phyloP scores from a whole-genome alignment of 2,329 filamentous ascomycete genomes.

The Verticillium nonalfalfae region DNA sequence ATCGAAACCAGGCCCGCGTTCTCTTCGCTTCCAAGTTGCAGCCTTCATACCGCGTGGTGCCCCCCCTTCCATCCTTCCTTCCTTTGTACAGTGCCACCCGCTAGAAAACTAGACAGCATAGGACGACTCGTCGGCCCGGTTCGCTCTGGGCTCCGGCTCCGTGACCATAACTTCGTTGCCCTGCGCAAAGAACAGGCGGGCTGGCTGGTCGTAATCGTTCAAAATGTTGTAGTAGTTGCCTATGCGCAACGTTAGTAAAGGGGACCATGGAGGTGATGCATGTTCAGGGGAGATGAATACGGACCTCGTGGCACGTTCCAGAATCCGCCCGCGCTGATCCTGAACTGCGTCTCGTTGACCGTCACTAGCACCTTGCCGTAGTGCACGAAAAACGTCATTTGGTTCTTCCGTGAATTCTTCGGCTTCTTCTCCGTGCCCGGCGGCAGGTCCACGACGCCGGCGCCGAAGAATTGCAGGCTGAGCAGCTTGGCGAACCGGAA shows the following conservation, averaged over 20 bases:
- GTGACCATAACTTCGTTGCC: conserved; percentile 53
- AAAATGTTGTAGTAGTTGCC: conserved; percentile 91
- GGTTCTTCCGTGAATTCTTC: conserved; percentile 93
- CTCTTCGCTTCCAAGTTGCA: background rate
- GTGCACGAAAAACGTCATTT: conserved; percentile 93
- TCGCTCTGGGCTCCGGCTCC: background rate
- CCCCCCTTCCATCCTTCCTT: background rate
- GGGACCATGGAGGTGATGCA: conserved; percentile 27
- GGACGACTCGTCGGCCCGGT: background rate
- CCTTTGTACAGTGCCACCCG: background rate
- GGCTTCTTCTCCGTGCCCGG: conserved; percentile 76
- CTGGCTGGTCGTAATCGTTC: conserved; percentile 67
- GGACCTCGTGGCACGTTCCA: conserved; percentile 93
- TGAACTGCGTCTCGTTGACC: conserved; percentile 69
- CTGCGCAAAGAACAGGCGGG: conserved; percentile 88
- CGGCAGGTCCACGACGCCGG: conserved; percentile 83
- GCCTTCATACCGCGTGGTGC: too few species aligned
- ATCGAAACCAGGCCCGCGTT: background rate
- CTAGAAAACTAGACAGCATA: background rate
- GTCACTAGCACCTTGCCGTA: conserved; percentile 76
- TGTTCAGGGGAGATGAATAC: conserved; percentile 72
- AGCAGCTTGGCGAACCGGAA: conserved; percentile 90
- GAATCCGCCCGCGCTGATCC: conserved; percentile 79
- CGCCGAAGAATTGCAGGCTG: conserved; percentile 78
- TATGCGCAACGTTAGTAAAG: conserved; percentile 26